These are phyloP conservation scores for Colletotrichum liaoningense DNA, from an alignment of 2,329 filamentous ascomycete genomes.

Conservation along the genomic window DNA sequence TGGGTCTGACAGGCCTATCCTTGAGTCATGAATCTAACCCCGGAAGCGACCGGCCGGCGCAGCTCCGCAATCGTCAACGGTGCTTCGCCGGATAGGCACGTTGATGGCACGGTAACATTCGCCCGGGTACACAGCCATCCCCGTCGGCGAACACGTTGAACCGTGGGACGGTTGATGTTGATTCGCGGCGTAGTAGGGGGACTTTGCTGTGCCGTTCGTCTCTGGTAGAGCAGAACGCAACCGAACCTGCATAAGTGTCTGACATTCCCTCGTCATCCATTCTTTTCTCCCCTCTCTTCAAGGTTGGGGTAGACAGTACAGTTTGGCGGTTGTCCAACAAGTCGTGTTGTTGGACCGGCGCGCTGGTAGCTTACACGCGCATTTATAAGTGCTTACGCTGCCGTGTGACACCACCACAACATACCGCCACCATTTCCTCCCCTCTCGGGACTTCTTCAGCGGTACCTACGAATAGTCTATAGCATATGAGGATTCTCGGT, in stretches of 20 bases:
- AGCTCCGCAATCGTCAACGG: constrained; percentile 14
- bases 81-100: constrained; percentile 3
- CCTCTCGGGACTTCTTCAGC: neutral
- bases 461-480: neutral
- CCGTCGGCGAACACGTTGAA: neutral
- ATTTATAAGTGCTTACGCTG: constrained; percentile 18
- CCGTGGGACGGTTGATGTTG: neutral
- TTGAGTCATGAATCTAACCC: constrained; percentile 25
- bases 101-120: constrained; percentile 22
- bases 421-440: neutral
- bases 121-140: constrained; percentile 15
- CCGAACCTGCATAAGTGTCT: neutral
- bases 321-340: neutral
- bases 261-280: neutral
- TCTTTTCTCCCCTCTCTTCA: neutral
- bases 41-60: constrained; percentile 3
- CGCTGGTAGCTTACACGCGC: neutral
- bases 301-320: neutral
- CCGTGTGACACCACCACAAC: neutral
- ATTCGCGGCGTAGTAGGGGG: neutral
- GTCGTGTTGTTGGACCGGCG: neutral
- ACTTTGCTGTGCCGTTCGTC: neutral
- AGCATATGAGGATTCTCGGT: neutral
- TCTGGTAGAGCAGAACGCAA: neutral
- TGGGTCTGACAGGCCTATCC: neutral